Percentiles rank a stretch among this genome's conserved stretches.
Conservation (phyloP, 108 stramenopile species). For the Skeletonema grethae region DNA sequence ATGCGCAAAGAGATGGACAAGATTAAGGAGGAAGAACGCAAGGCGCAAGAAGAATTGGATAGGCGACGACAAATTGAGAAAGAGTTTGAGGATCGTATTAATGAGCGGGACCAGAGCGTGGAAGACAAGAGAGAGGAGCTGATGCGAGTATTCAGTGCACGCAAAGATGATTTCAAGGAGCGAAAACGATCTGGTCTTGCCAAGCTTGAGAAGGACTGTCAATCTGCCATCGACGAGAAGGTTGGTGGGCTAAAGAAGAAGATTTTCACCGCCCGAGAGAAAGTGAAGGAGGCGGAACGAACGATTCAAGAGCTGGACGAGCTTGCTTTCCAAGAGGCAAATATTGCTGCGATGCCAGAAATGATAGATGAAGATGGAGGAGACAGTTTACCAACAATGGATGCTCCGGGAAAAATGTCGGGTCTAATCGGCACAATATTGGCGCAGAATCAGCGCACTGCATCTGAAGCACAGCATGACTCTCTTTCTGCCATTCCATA, state of each 20-base stretch:
- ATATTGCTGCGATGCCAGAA: neutral
- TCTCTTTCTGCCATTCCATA: constrained; percentile 49
- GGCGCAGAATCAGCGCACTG: constrained; percentile 60
- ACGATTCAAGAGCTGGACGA: constrained; percentile 31
- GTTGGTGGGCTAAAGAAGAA: constrained; percentile 9
- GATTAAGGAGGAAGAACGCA: constrained; percentile 6
- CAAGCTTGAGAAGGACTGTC: constrained; percentile 11
- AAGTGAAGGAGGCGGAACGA: constrained; percentile 41
- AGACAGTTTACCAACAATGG: constrained; percentile 26
- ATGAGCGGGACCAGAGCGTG: constrained; percentile 39
- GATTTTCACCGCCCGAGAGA: constrained; percentile 12
- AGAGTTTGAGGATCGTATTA: constrained; percentile 22
- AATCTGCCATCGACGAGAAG: constrained; percentile 17
- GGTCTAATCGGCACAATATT: constrained; percentile 53
- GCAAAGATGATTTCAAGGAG: constrained; percentile 34
- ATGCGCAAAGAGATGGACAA: constrained; percentile 15
- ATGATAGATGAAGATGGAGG: constrained; percentile 25
- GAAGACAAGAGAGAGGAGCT: constrained; percentile 33
- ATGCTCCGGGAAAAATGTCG: constrained; percentile 30
- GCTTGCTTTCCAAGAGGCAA: neutral
- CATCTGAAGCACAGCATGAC: constrained; percentile 61
- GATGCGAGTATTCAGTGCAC: constrained; percentile 22
- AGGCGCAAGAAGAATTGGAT: constrained; percentile 17
- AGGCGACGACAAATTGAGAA: constrained; percentile 23
- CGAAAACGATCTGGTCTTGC: neutral